phyloP scores from a whole-genome alignment of 345 rosid genomes.

The Clarkia xantiana region DNA sequence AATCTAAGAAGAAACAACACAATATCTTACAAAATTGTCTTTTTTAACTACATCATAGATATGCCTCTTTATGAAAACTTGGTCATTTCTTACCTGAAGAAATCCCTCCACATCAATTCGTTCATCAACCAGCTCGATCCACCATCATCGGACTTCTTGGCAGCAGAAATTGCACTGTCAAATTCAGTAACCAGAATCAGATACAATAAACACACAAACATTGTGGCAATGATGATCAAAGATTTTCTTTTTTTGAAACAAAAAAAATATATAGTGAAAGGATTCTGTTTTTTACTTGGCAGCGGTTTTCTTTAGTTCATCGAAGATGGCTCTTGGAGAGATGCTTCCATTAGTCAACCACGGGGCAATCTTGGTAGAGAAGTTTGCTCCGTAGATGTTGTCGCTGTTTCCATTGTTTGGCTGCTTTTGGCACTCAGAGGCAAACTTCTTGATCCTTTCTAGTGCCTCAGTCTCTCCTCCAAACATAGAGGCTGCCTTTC shows the following conservation, averaged over 20 bases:
- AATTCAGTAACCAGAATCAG: neutral
- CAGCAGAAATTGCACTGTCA: slow-evolving; percentile 22
- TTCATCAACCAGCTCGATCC: slow-evolving; percentile 42
- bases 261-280: too few relatives aligned
- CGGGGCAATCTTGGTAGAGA: slow-evolving; percentile 91
- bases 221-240: neutral
- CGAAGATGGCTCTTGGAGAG: slow-evolving; percentile 86
- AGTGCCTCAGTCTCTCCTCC: slow-evolving; percentile 97
- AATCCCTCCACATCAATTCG: slow-evolving; percentile 47
- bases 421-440: slow-evolving; percentile 72
- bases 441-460: slow-evolving; percentile 58
- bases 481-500: slow-evolving; percentile 54
- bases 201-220: neutral
- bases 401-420: slow-evolving; percentile 45
- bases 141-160: slow-evolving; percentile 16
- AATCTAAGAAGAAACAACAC: too few relatives aligned
- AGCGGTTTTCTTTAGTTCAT: slow-evolving; percentile 80
- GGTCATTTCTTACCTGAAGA: slow-evolving; percentile 33
- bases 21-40: too few relatives aligned
- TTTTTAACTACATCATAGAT: too few relatives aligned
- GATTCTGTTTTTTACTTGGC: slow-evolving; percentile 23
- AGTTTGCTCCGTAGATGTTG: slow-evolving; percentile 78
- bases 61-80: neutral
- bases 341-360: slow-evolving; percentile 86
- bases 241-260: too few relatives aligned